A percentile compares a stretch with the other conserved stretches of the same genome.
phyloP scores from a whole-genome alignment of 306 rosid genomes.

The Myrica gale region DNA sequence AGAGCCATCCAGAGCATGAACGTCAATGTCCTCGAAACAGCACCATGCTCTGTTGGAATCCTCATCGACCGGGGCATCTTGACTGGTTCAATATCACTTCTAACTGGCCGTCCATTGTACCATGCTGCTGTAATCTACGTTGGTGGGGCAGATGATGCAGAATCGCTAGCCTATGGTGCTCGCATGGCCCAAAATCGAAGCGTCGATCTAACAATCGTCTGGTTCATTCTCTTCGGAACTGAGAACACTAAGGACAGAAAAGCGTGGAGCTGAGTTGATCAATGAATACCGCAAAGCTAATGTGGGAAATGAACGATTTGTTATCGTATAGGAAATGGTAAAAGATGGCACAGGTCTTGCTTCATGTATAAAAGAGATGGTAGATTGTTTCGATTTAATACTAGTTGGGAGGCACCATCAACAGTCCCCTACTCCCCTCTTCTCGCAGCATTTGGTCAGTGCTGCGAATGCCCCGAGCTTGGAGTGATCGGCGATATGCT shows the following conservation, averaged over 20 bases:
- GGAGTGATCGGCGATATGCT: constrained; percentile 71
- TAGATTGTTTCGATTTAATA: constrained; percentile 63
- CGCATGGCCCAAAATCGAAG: constrained; percentile 54
- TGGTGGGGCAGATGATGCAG: constrained; percentile 69
- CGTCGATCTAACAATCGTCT: constrained; percentile 48
- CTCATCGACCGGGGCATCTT: constrained; percentile 53
- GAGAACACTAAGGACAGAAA: constrained; percentile 51
- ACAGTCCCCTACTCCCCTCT: constrained; percentile 25
- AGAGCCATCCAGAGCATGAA: constrained; percentile 40
- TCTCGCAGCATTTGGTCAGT: constrained; percentile 46
- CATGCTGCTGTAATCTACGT: constrained; percentile 59
- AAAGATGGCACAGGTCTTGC: constrained; percentile 56
- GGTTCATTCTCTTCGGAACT: constrained; percentile 59
- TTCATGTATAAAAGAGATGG: constrained; percentile 31
- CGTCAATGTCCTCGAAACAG: constrained; percentile 42
- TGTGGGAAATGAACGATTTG: constrained; percentile 46
- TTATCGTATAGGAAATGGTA: constrained; percentile 57
- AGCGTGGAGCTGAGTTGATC: constrained; percentile 48
- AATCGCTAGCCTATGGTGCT: constrained; percentile 58
- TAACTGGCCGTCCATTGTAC: constrained; percentile 15
- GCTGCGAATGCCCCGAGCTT: constrained; percentile 68
- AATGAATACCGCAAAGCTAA: constrained; percentile 47
- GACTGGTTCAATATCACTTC: constrained; percentile 29
- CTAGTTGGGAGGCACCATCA: constrained; percentile 57
- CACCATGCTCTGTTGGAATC: constrained; percentile 71